Evolutionary conservation across 352 stramenopile genomes (phyloP), one percentile per base, ranked within the genome.

Genomic region (Peronospora farinosa): DNA sequence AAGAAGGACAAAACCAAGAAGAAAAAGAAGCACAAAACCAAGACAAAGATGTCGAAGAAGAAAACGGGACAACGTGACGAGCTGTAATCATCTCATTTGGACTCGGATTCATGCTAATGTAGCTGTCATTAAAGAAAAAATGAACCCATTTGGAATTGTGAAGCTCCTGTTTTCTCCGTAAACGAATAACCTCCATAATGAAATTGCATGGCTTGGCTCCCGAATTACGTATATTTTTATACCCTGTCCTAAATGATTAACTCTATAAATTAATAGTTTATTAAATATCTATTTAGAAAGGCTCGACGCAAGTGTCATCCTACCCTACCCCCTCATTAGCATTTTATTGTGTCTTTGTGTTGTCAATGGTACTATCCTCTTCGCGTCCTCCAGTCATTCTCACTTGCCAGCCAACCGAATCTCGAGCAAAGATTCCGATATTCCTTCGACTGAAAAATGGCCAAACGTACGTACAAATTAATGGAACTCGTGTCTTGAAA

Each of bases 371-470:
- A 68, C 53, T 33, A 5, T 3, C 21, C 49, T 44, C 33, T 62
- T 43, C 27, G 42, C 56, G 54, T 41, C 63, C 65, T 74, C 65
- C 65, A 74, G 56, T 74, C 65, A 74, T 74, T 74, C 51, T 51
- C 30, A 28, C 13, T 19, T 36, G 40, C 52, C 60, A 57, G 50
- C 47, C 50, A 62, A 47, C 39, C n/a, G 19, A 31, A 27, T 31
- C 19, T 27, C 19, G 12, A 70, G 52, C 68, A 52, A 74, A 74
- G 62, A 74, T 68, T 74, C 61, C 65, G 57, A 69, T 69, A 72
- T 85, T 89, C 78, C 69, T 86, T 60, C 78, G 76, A 84, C 72
- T 81, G 75, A 76, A 84, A 84, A 80, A 89, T 89, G 78, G 75
- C 58, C 67, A 89, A 89, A 72, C 78, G 78, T 89, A 87, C 74